phyloP scores from a whole-genome alignment of 1,284 basidiomycete species.

The Puccinia brachypodii region DNA sequence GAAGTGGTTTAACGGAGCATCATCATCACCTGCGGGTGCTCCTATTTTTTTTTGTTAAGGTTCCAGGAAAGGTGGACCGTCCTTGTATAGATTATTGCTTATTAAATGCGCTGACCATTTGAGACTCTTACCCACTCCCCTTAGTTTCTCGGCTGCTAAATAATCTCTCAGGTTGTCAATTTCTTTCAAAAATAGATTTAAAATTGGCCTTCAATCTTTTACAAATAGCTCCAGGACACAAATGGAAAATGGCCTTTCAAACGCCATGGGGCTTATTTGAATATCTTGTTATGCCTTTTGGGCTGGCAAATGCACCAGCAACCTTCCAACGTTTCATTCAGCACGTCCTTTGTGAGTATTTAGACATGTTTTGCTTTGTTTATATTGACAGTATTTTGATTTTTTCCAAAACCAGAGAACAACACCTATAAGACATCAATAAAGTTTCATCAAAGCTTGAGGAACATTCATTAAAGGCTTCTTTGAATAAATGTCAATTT shows the following conservation, averaged over 20 bases:
- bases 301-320: slow-evolving; percentile 59
- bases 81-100: slow-evolving; percentile 49
- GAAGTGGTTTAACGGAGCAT: slow-evolving; percentile 20
- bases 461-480: neutral
- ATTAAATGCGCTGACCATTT: slow-evolving; percentile 49
- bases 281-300: slow-evolving; percentile 59
- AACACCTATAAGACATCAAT: slow-evolving; percentile 10
- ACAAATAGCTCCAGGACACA: slow-evolving; percentile 49
- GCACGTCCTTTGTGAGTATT: slow-evolving; percentile 51
- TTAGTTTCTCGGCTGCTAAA: neutral
- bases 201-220: slow-evolving; percentile 55
- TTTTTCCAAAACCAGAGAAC: slow-evolving; percentile 59
- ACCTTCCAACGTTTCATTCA: slow-evolving; percentile 16
- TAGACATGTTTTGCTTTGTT: slow-evolving; percentile 54
- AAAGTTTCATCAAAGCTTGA: neutral
- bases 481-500: slow-evolving; percentile 5
- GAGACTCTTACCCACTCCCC: slow-evolving; percentile 47
- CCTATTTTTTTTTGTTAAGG: slow-evolving; percentile 48
- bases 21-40: slow-evolving; percentile 19
- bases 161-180: slow-evolving; percentile 2
- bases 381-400: slow-evolving; percentile 57
- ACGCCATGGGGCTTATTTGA: slow-evolving; percentile 55
- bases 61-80: slow-evolving; percentile 48
- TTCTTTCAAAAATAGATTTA: slow-evolving; percentile 54
- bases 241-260: neutral